Base-by-base conservation (phyloP, 2,329 filamentous ascomycete species). In the Colletotrichum phormii region DNA sequence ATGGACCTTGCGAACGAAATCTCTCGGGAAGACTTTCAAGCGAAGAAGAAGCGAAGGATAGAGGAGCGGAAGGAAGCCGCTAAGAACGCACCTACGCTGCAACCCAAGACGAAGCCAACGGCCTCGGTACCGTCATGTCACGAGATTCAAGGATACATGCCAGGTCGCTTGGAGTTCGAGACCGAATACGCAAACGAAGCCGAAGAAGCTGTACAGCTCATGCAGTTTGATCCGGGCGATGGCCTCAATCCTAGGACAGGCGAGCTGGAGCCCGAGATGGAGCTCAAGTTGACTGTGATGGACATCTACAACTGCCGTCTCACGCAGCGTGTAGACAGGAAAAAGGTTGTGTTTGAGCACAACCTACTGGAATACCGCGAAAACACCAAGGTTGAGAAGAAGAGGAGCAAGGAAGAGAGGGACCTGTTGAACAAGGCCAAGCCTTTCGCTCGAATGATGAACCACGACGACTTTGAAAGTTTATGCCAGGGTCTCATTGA, bases 91-190 rank as follows among this genome's bases (percentile, higher is more conserved):
- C 91, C 94, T 0, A 92, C 95, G 0, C 89, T 95, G 49, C 94
- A 94, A 29, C 95, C 96, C 1, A 98, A 98, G 83, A 95, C 96
- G 77, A 98, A 98, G 80, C 97, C 97, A 0, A 98, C 96, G 0
- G 95, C 95, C 9, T 97, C 94, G 85, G 95, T 98, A 3, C 97
- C 97, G 0, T 93, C 95, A 42, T 99, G 97, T 82, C 97, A 99
- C 85, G 97, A 99, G 83, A 97, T 99, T 49, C 95, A 98, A 82
- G 97, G 97, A 3, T 99, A 97, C 81, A 99, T 99, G 97, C 97
- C 97, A 3, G 97, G 97, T 57, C 95, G 97, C 53, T 84, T 99
- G 75, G 97, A 99, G 79, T 99, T 99, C 75, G 97, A 99, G 86
- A 98, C 94, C 0, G 97, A 99, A 79, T 97, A 98, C 80, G 94